Conservation (phyloP, 805 yeast species). For the Lachancea meyersii region DNA sequence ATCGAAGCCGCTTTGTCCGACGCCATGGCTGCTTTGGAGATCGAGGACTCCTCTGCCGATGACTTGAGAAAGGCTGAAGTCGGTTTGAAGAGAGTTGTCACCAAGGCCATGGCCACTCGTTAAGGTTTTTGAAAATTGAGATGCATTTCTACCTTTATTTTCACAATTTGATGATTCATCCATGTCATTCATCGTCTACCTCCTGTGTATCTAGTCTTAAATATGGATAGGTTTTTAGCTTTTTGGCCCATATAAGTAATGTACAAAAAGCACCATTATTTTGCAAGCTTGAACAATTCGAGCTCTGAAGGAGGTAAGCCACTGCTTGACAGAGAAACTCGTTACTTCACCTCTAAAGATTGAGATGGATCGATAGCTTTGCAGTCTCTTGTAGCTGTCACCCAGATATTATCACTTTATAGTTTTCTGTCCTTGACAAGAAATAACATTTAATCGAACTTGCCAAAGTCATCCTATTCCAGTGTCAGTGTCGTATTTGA, state of each 20-base stretch:
- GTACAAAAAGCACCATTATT: slow-evolving; percentile 9
- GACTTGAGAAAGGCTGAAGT: slow-evolving; percentile 99
- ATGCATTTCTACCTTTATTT: slow-evolving; percentile 1
- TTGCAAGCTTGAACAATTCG: background rate
- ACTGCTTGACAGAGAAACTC: no score
- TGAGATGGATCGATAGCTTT: no score
- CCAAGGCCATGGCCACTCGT: slow-evolving; percentile 99
- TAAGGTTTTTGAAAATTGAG: slow-evolving; percentile 38
- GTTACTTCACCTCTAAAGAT: no score
- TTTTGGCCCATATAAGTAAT: slow-evolving; percentile 10
- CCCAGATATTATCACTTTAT: background rate
- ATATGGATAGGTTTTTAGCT: slow-evolving; percentile 13
- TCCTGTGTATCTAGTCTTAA: slow-evolving; percentile 13
- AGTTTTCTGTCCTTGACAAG: background rate
- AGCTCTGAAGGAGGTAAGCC: no score
- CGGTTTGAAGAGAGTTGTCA: slow-evolving; percentile 97
- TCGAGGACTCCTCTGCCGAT: slow-evolving; percentile 94
- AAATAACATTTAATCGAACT: no score
- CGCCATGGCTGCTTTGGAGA: slow-evolving; percentile 95
- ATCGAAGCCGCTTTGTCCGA: slow-evolving; percentile 97
- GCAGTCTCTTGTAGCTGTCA: no score
- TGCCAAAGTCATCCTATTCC: no score
- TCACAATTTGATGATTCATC: slow-evolving; percentile 5
- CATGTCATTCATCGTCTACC: slow-evolving; percentile 3
- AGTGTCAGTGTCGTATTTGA: no score